phyloP scores from a whole-genome alignment of 1,139 yeast genomes.

The Nadsonia starkeyi-henricii region DNA sequence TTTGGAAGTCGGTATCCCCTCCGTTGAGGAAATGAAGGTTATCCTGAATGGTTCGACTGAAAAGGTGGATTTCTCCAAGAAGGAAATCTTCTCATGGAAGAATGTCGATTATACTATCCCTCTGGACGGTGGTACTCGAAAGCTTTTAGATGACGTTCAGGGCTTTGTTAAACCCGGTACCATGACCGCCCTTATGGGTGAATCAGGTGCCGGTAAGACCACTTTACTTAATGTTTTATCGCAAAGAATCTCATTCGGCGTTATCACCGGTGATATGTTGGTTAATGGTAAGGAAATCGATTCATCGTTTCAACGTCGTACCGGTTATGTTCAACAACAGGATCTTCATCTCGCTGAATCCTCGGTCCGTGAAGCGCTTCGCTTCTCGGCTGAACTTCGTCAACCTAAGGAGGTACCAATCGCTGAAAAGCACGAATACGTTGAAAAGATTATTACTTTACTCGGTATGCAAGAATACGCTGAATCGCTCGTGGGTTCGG shows the following conservation, averaged over 20 bases:
- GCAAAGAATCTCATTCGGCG: slow-evolving; percentile 42
- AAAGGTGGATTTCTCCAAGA: slow-evolving; percentile 12
- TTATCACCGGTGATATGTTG: slow-evolving; percentile 45
- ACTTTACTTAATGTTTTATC: slow-evolving; percentile 44
- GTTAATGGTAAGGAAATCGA: slow-evolving; percentile 42
- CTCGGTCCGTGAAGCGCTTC: slow-evolving; percentile 45
- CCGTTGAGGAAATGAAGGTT: slow-evolving; percentile 9
- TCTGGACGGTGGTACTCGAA: slow-evolving; percentile 31
- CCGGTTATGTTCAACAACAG: slow-evolving; percentile 53
- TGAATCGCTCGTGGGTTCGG: slow-evolving; percentile 43
- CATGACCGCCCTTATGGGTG: slow-evolving; percentile 49
- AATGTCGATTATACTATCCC: slow-evolving; percentile 33
- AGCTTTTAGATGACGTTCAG: slow-evolving; percentile 38
- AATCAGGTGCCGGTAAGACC: slow-evolving; percentile 55
- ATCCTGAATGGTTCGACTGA: slow-evolving; percentile 9
- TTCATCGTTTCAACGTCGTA: slow-evolving; percentile 39
- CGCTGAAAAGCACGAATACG: slow-evolving; percentile 37
- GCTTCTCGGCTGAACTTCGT: slow-evolving; percentile 45
- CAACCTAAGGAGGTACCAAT: slow-evolving; percentile 34
- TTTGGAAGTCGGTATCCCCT: slow-evolving; percentile 16
- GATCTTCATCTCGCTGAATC: slow-evolving; percentile 43
- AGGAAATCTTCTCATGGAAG: slow-evolving; percentile 36
- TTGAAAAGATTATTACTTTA: slow-evolving; percentile 39
- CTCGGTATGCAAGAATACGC: slow-evolving; percentile 44
- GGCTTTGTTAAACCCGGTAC: slow-evolving; percentile 53